A percentile compares a stretch with the other conserved stretches of the same genome.
Evolutionary conservation across 169 alveolate genomes (phyloP).

Genomic region (Plasmodium fragile): DNA sequence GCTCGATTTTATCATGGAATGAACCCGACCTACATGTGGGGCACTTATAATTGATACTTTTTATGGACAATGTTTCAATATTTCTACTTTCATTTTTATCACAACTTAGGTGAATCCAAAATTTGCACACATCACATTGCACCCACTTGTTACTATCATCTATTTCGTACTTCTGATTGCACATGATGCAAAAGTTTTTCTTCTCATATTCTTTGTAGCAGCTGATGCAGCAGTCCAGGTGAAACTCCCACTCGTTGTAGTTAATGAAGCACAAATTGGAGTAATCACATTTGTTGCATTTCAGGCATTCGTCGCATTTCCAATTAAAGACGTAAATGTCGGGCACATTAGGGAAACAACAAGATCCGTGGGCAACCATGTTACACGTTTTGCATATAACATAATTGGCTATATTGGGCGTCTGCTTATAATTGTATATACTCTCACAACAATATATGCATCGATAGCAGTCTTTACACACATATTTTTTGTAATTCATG

Average conservation of each 20-base stretch:
- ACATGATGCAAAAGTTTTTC: constrained; percentile 83
- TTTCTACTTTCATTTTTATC: constrained; percentile 80
- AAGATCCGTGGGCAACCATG: constrained; percentile 85
- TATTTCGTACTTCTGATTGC: constrained; percentile 80
- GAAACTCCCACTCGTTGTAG: constrained; percentile 86
- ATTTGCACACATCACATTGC: constrained; percentile 88
- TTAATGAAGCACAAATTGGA: constrained; percentile 78
- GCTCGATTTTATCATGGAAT: constrained; percentile 74
- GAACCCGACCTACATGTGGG: constrained; percentile 81
- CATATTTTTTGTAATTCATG: constrained; percentile 49
- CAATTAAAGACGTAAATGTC: constrained; percentile 81
- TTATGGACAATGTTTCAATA: constrained; percentile 73
- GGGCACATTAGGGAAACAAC: constrained; percentile 87
- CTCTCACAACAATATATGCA: constrained; percentile 77
- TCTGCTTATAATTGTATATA: constrained; percentile 67
- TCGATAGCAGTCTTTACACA: constrained; percentile 78
- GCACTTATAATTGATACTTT: constrained; percentile 79
- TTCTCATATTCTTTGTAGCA: constrained; percentile 83
- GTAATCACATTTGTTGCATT: constrained; percentile 85
- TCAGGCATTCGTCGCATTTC: constrained; percentile 85
- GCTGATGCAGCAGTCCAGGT: constrained; percentile 80
- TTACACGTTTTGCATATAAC: constrained; percentile 84
- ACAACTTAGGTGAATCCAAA: constrained; percentile 89
- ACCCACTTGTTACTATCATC: constrained; percentile 80
- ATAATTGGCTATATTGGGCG: constrained; percentile 71